Evolutionary conservation across 352 stramenopile genomes (phyloP).

Genomic region (Pythium pyrilobum): DNA sequence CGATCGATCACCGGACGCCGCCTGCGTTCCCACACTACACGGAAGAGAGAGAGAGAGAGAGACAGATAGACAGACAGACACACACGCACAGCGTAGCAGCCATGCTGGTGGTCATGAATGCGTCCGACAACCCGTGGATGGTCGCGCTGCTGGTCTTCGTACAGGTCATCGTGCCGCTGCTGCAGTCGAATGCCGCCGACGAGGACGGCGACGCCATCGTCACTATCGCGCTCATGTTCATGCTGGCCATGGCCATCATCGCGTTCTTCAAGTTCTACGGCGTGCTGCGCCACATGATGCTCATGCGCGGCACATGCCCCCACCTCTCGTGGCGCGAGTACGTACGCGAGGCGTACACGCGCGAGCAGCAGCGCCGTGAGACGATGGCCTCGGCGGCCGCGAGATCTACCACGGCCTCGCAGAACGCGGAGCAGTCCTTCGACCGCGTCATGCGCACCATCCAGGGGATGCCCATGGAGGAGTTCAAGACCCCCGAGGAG

Average conservation of each 20-base stretch:
- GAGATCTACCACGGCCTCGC: constrained; percentile 16
- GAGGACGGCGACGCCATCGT: constrained; percentile 41
- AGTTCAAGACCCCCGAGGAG: constrained; percentile 62
- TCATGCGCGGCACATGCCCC: constrained; percentile 33
- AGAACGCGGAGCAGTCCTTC: constrained; percentile 50
- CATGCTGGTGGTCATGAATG: constrained; percentile 81
- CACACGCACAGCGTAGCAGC: neutral
- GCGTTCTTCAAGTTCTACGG: constrained; percentile 55
- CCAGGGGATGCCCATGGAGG: constrained; percentile 76
- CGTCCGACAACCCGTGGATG: constrained; percentile 77
- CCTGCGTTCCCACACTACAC: neutral
- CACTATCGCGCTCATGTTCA: constrained; percentile 48
- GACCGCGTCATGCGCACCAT: constrained; percentile 71
- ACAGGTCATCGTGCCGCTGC: constrained; percentile 66
- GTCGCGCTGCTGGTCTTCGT: constrained; percentile 71
- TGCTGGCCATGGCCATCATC: constrained; percentile 47
- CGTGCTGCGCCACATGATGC: constrained; percentile 39
- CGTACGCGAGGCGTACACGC: constrained; percentile 48
- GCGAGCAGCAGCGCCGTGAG: constrained; percentile 29
- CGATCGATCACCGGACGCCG: no score
- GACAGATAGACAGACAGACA: neutral
- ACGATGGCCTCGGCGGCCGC: constrained; percentile 31
- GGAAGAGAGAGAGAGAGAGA: neutral
- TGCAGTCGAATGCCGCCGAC: constrained; percentile 66
- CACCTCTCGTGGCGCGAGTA: constrained; percentile 55